Evolutionary conservation across 176 grass and related monocot species (phyloP).

Genomic region (Aegilops speltoides): DNA sequence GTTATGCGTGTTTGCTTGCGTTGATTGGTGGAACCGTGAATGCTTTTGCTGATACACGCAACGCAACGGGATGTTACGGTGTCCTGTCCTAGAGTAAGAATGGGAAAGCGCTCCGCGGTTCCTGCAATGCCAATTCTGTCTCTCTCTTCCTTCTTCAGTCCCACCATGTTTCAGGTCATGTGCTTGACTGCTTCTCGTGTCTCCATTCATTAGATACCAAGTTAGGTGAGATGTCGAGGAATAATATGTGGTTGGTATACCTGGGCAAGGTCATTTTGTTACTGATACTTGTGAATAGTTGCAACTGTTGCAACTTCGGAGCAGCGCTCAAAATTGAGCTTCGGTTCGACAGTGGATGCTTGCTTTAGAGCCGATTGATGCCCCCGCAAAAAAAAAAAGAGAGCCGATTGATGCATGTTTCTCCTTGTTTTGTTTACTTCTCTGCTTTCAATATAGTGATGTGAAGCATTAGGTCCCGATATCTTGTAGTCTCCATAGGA

Average conservation of each 20-base stretch:
- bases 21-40: constrained; percentile 5
- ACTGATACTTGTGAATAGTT: neutral
- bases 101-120: neutral
- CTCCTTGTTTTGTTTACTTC: no score
- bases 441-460: no score
- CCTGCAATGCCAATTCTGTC: neutral
- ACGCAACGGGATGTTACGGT: neutral
- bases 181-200: constrained; percentile 1
- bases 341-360: neutral
- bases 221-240: constrained; percentile 32
- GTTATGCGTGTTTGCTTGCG: neutral
- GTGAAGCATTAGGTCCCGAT: no score
- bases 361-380: neutral
- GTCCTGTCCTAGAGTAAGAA: neutral
- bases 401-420: no score
- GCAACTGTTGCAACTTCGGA: neutral
- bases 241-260: neutral
- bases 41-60: neutral
- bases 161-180: neutral
- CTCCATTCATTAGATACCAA: neutral
- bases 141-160: neutral
- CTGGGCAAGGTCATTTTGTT: neutral
- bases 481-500: no score
- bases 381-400: no score
- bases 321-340: neutral